phyloP scores from a whole-genome alignment of 2,329 filamentous ascomycete genomes.

The Colletotrichum cuscutae region DNA sequence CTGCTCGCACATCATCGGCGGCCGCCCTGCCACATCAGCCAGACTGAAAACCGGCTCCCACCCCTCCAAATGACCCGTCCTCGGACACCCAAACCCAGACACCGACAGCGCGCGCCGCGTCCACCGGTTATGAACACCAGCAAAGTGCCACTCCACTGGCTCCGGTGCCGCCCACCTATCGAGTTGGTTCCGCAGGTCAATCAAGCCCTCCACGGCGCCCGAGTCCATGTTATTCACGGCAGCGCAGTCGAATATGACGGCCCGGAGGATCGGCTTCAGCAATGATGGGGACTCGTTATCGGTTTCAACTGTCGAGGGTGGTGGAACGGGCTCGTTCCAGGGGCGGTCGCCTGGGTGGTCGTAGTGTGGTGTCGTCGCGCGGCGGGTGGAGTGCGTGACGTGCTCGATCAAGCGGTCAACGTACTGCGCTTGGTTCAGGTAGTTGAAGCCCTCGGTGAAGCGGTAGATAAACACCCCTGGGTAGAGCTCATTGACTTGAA shows the following conservation, averaged over 20 bases:
- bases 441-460: constrained; percentile 66
- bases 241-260: constrained; percentile 67
- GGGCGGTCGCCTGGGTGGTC: constrained; percentile 51
- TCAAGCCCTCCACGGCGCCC: constrained; percentile 65
- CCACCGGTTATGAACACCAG: constrained; percentile 65
- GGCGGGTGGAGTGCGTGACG: constrained; percentile 53
- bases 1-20: neutral
- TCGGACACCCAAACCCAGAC: constrained; percentile 64
- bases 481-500: constrained; percentile 57
- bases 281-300: neutral
- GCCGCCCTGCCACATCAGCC: constrained; percentile 34
- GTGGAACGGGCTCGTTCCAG: constrained; percentile 63
- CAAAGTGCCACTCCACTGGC: constrained; percentile 63
- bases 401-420: constrained; percentile 59
- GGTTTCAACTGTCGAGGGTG: constrained; percentile 12
- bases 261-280: constrained; percentile 55
- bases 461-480: constrained; percentile 67
- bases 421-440: constrained; percentile 63
- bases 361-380: constrained; percentile 39
- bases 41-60: constrained; percentile 37
- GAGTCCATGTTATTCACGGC: constrained; percentile 67
- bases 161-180: constrained; percentile 62
- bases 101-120: constrained; percentile 64
- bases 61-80: neutral
- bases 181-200: constrained; percentile 65